A percentile compares a stretch with the other conserved stretches of the same genome.
Conservation (phyloP, 768 basidiomycete genomes). For the Phanerochaete carnosa region DNA sequence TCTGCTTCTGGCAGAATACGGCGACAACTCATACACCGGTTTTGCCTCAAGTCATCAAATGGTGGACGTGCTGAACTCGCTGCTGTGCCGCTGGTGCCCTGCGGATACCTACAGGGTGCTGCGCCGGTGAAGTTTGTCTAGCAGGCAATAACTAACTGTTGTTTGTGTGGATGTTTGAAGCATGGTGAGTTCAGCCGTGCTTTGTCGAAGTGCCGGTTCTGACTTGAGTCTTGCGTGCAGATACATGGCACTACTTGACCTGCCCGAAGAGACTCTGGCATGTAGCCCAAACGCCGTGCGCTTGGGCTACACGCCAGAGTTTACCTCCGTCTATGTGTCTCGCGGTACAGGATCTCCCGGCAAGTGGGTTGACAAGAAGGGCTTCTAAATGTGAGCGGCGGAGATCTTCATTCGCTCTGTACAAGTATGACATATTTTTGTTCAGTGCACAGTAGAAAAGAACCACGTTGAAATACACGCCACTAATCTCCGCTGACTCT, state of each 20-base stretch:
- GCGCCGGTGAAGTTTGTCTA: constrained; percentile 39
- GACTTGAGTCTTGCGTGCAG: background rate
- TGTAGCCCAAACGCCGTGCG: background rate
- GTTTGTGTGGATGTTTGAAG: constrained; percentile 46
- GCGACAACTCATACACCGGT: background rate
- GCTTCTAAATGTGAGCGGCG: too few relatives aligned
- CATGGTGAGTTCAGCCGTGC: constrained; percentile 29
- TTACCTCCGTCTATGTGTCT: background rate
- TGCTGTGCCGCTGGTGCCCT: constrained; percentile 28
- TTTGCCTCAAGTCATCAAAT: constrained; percentile 35
- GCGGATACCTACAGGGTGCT: constrained; percentile 29
- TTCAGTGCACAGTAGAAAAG: too few relatives aligned
- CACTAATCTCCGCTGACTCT: too few relatives aligned
- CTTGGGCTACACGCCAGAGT: too few relatives aligned
- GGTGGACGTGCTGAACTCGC: constrained; percentile 39
- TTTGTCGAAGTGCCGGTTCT: background rate
- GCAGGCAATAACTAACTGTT: constrained; percentile 43
- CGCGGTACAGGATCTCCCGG: constrained; percentile 6
- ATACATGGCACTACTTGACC: constrained; percentile 6
- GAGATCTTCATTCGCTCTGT: too few relatives aligned
- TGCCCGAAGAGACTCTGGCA: constrained; percentile 7
- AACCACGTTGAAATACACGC: too few relatives aligned
- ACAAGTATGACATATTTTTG: too few relatives aligned
- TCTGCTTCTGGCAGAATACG: background rate
- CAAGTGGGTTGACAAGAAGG: background rate